These are phyloP conservation scores for Pittosporum tobira DNA, from an alignment of 129 eudicot genomes.

Conservation along the genomic window DNA sequence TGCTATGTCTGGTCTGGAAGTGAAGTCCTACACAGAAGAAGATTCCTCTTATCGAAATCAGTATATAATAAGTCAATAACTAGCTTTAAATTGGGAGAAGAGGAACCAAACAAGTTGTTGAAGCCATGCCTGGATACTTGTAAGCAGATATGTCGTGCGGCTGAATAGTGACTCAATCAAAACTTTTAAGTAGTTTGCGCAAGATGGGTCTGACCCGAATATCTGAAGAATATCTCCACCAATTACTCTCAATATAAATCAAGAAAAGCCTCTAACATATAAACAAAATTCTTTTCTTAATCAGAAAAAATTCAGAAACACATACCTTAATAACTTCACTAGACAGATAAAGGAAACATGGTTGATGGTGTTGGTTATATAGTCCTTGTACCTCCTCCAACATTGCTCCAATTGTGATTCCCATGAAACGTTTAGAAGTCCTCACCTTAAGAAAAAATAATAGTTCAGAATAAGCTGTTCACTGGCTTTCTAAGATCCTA, in stretches of 20 bases:
- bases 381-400: constrained; percentile 95
- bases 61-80: neutral
- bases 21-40: constrained; percentile 53
- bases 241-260: constrained; percentile 3
- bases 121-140: constrained; percentile 57
- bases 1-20: constrained; percentile 89
- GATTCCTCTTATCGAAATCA: constrained; percentile 14
- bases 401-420: constrained; percentile 94
- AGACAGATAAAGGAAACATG: constrained; percentile 93
- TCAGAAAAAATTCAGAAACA: neutral
- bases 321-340: constrained; percentile 96
- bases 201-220: constrained; percentile 96
- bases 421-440: constrained; percentile 90
- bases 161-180: constrained; percentile 84
- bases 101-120: neutral
- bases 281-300: neutral
- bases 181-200: constrained; percentile 70
- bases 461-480: constrained; percentile 8
- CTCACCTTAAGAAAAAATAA: constrained; percentile 57
- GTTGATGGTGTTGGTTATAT: constrained; percentile 85
- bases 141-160: constrained; percentile 77
- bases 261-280: neutral
- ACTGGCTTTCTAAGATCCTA: neutral
- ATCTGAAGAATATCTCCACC: constrained; percentile 50
- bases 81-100: neutral